Evolutionary conservation across 306 rosid genomes (phyloP).

Genomic region (barrel medic (Medicago truncatula)): DNA sequence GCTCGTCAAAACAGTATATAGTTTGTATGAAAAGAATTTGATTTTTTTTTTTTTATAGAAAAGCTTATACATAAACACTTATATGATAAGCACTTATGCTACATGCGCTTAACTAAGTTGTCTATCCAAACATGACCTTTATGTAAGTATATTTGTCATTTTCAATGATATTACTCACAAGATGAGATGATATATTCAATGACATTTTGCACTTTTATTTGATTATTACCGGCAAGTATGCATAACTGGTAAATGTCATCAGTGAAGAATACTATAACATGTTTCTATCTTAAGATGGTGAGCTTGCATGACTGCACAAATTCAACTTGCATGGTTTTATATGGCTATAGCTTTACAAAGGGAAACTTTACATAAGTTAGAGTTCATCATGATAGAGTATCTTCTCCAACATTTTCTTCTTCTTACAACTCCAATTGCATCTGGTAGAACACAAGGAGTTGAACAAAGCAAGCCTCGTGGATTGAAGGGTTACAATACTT

Average conservation of each 20-base stretch:
- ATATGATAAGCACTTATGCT: too few species aligned
- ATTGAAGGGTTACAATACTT: slow-evolving; percentile 66
- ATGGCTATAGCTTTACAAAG: slow-evolving; percentile 14
- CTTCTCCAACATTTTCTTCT: slow-evolving; percentile 52
- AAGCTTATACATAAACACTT: not conserved
- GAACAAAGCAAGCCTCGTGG: slow-evolving; percentile 61
- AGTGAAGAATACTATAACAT: not conserved
- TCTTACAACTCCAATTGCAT: slow-evolving; percentile 83
- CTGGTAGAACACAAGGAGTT: slow-evolving; percentile 71
- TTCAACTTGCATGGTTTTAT: slow-evolving; percentile 29
- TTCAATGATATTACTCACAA: too few species aligned
- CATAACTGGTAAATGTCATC: not conserved
- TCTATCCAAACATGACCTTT: not conserved
- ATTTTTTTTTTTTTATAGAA: not conserved
- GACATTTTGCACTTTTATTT: too few species aligned
- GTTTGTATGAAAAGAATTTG: not conserved
- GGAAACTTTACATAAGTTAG: slow-evolving; percentile 35
- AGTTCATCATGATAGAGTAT: slow-evolving; percentile 50
- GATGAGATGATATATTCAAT: too few species aligned
- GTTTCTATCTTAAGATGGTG: slow-evolving; percentile 8
- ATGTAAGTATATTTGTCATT: too few species aligned
- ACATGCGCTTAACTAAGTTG: too few species aligned
- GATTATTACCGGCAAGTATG: not conserved
- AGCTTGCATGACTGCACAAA: not conserved
- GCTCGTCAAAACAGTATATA: not conserved